Conservation (phyloP, 352 stramenopile species). For the Lagenidium sp. region DNA sequence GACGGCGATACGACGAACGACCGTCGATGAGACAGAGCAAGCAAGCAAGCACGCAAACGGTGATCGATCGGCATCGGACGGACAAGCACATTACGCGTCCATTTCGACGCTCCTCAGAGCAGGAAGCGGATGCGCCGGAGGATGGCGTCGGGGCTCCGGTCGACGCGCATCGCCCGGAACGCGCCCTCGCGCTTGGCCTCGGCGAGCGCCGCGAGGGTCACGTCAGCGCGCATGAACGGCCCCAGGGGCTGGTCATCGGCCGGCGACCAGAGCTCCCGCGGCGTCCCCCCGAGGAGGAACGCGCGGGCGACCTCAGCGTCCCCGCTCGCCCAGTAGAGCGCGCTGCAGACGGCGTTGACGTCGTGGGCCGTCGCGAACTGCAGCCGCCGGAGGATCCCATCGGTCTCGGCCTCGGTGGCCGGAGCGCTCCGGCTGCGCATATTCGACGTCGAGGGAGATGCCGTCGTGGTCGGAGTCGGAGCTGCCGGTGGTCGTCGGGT, state of each 20-base stretch:
- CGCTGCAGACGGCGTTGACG: constrained; percentile 10
- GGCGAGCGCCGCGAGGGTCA: constrained; percentile 12
- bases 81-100: no score
- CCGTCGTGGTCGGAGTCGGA: constrained; percentile 5
- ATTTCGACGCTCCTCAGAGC: constrained; percentile 47
- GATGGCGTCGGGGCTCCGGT: constrained; percentile 28
- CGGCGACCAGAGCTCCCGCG: constrained; percentile 26
- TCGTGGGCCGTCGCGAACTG: constrained; percentile 14
- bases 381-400: constrained; percentile 5
- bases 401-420: constrained; percentile 4
- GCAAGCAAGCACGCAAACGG: not conserved
- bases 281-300: constrained; percentile 10
- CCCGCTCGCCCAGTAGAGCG: constrained; percentile 16
- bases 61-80: not conserved
- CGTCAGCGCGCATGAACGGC: constrained; percentile 9
- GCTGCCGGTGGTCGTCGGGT: no score
- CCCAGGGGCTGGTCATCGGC: constrained; percentile 42
- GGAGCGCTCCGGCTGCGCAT: constrained; percentile 5
- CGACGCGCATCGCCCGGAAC: constrained; percentile 29
- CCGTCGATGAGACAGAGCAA: not conserved
- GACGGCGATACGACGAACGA: not conserved
- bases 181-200: constrained; percentile 18
- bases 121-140: constrained; percentile 45
- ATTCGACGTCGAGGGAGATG: no score
- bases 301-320: constrained; percentile 7